Evolutionary conservation across 2,329 filamentous ascomycete species (phyloP).

Genomic region (Venturia pyrina): DNA sequence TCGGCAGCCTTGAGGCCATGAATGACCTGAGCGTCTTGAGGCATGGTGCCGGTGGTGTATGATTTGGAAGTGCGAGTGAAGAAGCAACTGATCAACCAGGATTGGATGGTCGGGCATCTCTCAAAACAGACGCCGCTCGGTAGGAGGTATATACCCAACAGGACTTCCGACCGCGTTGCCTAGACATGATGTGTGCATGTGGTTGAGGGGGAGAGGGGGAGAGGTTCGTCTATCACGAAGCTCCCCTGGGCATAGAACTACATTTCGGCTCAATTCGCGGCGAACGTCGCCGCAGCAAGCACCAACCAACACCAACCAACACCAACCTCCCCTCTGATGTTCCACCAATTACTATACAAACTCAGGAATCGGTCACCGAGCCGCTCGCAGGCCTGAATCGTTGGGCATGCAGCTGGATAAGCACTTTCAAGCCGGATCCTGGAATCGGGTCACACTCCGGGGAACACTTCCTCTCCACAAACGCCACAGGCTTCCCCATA

Average conservation of each 20-base stretch:
- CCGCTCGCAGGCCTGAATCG: neutral
- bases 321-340: neutral
- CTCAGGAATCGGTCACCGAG: neutral
- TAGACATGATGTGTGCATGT: neutral
- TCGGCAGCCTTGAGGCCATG: slow-evolving; percentile 4
- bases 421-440: neutral
- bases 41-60: neutral
- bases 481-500: neutral
- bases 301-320: too few relatives aligned
- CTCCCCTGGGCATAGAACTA: neutral
- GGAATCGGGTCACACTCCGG: neutral
- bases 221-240: neutral
- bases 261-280: neutral
- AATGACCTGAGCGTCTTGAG: slow-evolving; percentile 4
- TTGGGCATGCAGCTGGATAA: neutral
- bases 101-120: neutral
- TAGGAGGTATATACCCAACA: slow-evolving; percentile 2
- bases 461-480: neutral
- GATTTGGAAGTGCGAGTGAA: neutral
- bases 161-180: neutral
- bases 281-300: neutral
- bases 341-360: slow-evolving; percentile 3
- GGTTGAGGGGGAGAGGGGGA: neutral
- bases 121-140: neutral
- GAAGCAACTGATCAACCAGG: neutral